Evolutionary conservation across 2,329 filamentous ascomycete genomes (phyloP).

Genomic region (Chaetomium olivaceum): DNA sequence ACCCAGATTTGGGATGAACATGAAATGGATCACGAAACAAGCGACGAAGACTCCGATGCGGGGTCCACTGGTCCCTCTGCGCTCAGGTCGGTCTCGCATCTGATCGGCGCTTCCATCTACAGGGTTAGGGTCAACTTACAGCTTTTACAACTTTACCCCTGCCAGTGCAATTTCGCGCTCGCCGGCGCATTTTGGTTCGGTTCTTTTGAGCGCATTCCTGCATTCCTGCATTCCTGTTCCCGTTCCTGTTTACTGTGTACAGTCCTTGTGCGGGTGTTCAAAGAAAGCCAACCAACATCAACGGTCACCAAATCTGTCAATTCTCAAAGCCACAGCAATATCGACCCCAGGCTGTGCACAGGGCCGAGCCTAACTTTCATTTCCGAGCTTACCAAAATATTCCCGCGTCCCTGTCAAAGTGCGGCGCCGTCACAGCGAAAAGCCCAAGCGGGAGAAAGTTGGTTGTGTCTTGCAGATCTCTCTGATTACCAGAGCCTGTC

Average conservation of each 20-base stretch:
- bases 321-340: not conserved
- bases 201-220: no score
- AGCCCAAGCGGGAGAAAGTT: not conserved
- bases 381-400: not conserved
- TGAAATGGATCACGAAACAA: not conserved
- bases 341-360: not conserved
- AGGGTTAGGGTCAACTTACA: not conserved
- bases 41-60: not conserved
- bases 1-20: not conserved
- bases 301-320: not conserved
- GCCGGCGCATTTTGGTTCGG: not conserved
- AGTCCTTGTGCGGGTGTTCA: no score
- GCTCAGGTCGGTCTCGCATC: not conserved
- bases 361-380: not conserved
- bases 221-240: no score
- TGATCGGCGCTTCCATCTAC: not conserved
- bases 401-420: not conserved
- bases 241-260: no score
- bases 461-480: not conserved
- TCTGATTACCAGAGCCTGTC: not conserved
- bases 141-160: not conserved
- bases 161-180: not conserved
- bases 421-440: not conserved
- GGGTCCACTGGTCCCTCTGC: not conserved
- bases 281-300: not conserved